phyloP scores from a whole-genome alignment of 106 monocot genomes.

The Acanthochlamys bracteata region DNA sequence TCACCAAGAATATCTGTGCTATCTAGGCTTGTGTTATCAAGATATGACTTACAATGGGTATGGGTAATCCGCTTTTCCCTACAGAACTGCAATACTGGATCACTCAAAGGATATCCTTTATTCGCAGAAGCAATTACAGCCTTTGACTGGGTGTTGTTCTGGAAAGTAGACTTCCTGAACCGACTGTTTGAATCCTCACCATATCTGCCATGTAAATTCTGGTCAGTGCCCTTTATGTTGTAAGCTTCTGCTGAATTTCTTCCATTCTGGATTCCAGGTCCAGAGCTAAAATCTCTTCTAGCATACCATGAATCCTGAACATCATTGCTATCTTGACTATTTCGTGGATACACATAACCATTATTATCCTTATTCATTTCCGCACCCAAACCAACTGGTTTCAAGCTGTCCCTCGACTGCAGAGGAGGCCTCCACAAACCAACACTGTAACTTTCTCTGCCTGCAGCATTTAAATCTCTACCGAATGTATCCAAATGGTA shows the following conservation, averaged over 20 bases:
- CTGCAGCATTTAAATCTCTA: conserved; percentile 25
- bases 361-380: conserved; percentile 21
- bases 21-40: conserved; percentile 47
- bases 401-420: conserved; percentile 17
- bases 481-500: conserved; percentile 41
- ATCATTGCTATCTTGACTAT: conserved; percentile 14
- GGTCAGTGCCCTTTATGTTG: conserved; percentile 20
- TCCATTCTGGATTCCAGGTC: conserved; percentile 23
- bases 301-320: conserved; percentile 26
- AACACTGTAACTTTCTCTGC: conserved; percentile 24
- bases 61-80: conserved; percentile 40
- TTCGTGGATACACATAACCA: conserved; percentile 17
- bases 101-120: conserved; percentile 40
- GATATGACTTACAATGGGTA: conserved; percentile 25
- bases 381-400: conserved; percentile 26
- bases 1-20: conserved; percentile 34
- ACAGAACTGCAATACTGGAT: conserved; percentile 30
- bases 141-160: conserved; percentile 29
- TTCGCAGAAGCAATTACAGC: conserved; percentile 21
- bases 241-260: conserved; percentile 19
- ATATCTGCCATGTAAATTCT: conserved; percentile 16
- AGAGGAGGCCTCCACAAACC: conserved; percentile 42
- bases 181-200: conserved; percentile 31
- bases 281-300: conserved; percentile 28
- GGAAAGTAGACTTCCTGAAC: conserved; percentile 30